Evolutionary conservation across 495 filamentous ascomycete genomes (phyloP), one percentile per base, ranked within the genome.

Genomic region (Talaromyces adpressus): DNA sequence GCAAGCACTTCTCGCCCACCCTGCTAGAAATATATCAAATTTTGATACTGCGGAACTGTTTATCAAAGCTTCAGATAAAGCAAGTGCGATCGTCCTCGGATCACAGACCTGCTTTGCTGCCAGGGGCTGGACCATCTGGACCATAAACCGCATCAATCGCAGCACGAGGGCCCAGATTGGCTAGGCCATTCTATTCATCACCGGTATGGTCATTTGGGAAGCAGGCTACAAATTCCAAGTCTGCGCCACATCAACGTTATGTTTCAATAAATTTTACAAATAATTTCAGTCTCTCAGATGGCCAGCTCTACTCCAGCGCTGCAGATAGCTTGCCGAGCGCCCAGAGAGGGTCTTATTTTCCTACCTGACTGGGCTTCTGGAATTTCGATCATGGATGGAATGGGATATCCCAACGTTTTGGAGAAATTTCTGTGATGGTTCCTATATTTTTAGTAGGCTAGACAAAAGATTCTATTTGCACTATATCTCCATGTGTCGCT

Each of bases 171-270:
- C 81, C 2, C 70, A 69, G 16, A 59, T 76, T 4, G 78, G 69
- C 22, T 81, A 77, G 80, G 67, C 66, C 0, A 72, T 81, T 39
- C 66, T 84, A 4, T 77, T 82, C 22, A 71, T 76, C 9, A 72
- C 75, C 3, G 78, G 74, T 1, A 74, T 84, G 72, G 74, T 66
- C 1, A 80, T 82, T 61, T 84, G 82, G 82, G 80, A 82, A 18
- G 81, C 81, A 23, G 82, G 82, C 7, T 82, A 82, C 66, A 75
- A 72, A 6, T 83, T 80, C 68, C 78, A 84, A 69, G 72, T 71
- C 27, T 74, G 68, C 69, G 77, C 72, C n/a, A 12, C 41, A 45
- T 18, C 29, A 34, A 58, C 11, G 25, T 18, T 23, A 8, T 29
- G 7, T 18, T 29, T 12, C 29, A 30, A 30, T 30, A 6, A 30